Percentiles rank a stretch among this genome's conserved stretches.
phyloP scores from a whole-genome alignment of 1,284 basidiomycete species.

The Ustilago curta region DNA sequence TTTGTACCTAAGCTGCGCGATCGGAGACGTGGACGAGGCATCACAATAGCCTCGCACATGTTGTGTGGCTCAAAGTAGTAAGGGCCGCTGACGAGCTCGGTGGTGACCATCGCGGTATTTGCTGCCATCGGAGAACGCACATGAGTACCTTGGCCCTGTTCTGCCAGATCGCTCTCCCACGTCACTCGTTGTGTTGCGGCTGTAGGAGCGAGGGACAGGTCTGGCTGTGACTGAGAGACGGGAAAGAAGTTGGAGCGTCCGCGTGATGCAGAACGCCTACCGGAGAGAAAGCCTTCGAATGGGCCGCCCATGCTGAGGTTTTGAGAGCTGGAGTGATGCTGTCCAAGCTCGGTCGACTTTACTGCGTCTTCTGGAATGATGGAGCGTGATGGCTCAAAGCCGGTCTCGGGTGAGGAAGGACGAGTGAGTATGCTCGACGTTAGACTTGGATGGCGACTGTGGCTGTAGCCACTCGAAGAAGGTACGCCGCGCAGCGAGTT shows the following conservation, averaged over 20 bases:
- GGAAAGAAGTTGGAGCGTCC: not conserved
- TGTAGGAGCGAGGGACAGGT: not conserved
- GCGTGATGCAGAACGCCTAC: not conserved
- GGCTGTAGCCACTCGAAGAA: slow-evolving; percentile 7
- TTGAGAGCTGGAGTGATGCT: not conserved
- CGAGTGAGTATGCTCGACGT: slow-evolving; percentile 10
- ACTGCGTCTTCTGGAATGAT: not conserved
- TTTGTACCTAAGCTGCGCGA: slow-evolving; percentile 17
- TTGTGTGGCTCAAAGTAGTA: slow-evolving; percentile 30
- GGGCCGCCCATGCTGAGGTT: not conserved
- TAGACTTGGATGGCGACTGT: slow-evolving; percentile 12
- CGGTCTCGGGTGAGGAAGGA: slow-evolving; percentile 3
- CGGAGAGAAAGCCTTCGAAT: not conserved
- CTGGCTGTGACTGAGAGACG: slow-evolving; percentile 1
- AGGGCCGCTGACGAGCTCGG: slow-evolving; percentile 6
- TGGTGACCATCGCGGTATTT: slow-evolving; percentile 1
- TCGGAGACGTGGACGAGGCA: slow-evolving; percentile 33
- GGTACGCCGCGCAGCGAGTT: not conserved
- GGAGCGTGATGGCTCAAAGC: slow-evolving; percentile 5
- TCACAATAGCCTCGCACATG: slow-evolving; percentile 33
- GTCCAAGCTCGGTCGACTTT: too few relatives aligned
- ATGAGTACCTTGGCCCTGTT: not conserved
- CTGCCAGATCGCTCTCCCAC: not conserved
- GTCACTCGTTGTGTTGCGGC: not conserved
- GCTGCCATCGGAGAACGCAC: not conserved